Evolutionary conservation across 805 yeast species (phyloP).

Genomic region (Pichia occidentalis): DNA sequence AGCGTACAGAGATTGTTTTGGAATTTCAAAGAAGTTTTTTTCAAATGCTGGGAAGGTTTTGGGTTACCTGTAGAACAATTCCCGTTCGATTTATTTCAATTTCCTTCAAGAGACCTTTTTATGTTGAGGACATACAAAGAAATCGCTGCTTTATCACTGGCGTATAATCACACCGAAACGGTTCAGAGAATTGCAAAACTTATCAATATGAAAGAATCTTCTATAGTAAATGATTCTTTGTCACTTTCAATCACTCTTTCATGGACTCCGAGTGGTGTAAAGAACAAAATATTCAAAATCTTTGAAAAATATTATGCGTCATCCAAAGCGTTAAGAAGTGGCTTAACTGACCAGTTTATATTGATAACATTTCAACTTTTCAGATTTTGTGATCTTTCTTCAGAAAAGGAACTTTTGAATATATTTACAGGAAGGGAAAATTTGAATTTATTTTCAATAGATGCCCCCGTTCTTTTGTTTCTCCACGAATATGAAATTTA

Average conservation of each 20-base stretch:
- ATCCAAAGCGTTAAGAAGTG: conserved; percentile 6
- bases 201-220: conserved; percentile 2
- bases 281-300: conserved; percentile 20
- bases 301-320: conserved; percentile 14
- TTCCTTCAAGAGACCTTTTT: conserved; percentile 27
- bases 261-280: conserved; percentile 22
- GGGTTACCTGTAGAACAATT: conserved; percentile 29
- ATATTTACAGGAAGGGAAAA: no score
- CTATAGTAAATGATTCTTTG: conserved; percentile 22
- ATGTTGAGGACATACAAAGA: conserved; percentile 30
- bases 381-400: conserved; percentile 33
- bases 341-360: conserved; percentile 22
- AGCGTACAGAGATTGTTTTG: conserved; percentile 26
- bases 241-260: conserved; percentile 34
- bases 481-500: conserved; percentile 17
- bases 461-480: conserved; percentile 6
- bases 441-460: conserved; percentile 2
- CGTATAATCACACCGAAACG: conserved; percentile 21
- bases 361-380: conserved; percentile 35
- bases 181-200: conserved; percentile 16
- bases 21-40: conserved; percentile 29
- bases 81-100: conserved; percentile 38
- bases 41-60: conserved; percentile 40
- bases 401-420: conserved; percentile 7
- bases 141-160: conserved; percentile 34